Evolutionary conservation across 441 rosid species (phyloP), one percentile per base, ranked within the genome.

Genomic region (Arabidopsis hybrid): DNA sequence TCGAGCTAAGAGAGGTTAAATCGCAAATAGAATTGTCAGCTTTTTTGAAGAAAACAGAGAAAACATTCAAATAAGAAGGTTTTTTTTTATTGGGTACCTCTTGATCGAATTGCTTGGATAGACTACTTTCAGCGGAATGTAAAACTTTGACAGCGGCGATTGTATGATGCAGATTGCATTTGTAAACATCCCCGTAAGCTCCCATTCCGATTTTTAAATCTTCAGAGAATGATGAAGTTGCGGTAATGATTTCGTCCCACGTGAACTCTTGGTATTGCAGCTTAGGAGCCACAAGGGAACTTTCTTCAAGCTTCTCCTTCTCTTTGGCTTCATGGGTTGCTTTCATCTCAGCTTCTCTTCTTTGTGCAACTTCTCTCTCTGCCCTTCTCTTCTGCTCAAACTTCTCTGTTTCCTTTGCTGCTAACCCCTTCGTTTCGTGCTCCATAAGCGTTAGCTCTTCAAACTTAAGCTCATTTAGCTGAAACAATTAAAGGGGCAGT

Each of bases 81-180:
- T 26, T 12, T 0, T 17, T 62, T 60, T 9, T 56, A 32, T 75
- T 78, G 10, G 67, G 29, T 89, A 94, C 97, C 97, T 95, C 99
- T 81, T 84, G 89, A 79, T 78, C 86, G 65, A 92, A 95, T 78
- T 92, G 95, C 78, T 85, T 92, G 29, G 80, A 78, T 3, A 74
- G 63, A 31, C 17, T 60, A 10, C n/a, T 79, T 18, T 79, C 79
- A 12, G 55, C 47, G 4, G 82, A 79, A 71, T 79, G 77, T 56
- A 79, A 66, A 71, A 79, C 79, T 79, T 79, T 79, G 51, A 79
- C 82, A 45, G 82, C 82, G 0, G 79, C 82, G 3, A 42, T 32
- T 53, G 82, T 79, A 47, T 79, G 79, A 32, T 75, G 79, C 0
- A 79, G 77, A 65, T 26, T 79, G 77, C 82, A 75, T 67, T 79